These are phyloP conservation scores for Chiua virens DNA, from an alignment of 768 basidiomycete genomes.

Conservation along the genomic window DNA sequence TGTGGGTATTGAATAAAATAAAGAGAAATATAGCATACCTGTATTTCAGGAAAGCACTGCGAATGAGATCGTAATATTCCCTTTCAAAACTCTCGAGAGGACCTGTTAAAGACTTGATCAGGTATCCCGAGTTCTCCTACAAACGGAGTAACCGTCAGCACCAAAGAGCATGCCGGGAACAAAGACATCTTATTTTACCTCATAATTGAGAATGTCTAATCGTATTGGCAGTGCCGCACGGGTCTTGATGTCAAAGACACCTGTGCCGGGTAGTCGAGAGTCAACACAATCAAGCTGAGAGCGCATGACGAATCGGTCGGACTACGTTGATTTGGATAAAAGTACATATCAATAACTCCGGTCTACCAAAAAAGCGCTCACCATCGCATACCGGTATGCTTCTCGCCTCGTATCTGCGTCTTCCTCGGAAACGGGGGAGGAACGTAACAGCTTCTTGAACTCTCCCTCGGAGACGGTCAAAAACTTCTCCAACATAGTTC, in stretches of 20 bases:
- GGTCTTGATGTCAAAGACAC: slow-evolving; percentile 96
- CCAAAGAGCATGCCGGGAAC: background rate
- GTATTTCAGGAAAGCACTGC: slow-evolving; percentile 94
- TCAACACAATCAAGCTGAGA: slow-evolving; percentile 93
- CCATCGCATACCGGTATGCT: slow-evolving; percentile 86
- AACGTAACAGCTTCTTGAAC: slow-evolving; percentile 57
- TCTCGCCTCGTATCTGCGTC: slow-evolving; percentile 48
- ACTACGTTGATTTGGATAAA: slow-evolving; percentile 24
- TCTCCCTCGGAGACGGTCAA: slow-evolving; percentile 66
- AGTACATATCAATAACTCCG: too few relatives aligned
- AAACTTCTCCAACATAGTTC: slow-evolving; percentile 86
- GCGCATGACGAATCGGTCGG: slow-evolving; percentile 73
- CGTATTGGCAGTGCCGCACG: slow-evolving; percentile 84
- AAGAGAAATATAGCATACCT: slow-evolving; percentile 44
- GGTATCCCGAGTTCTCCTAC: slow-evolving; percentile 79
- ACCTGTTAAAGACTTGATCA: slow-evolving; percentile 65
- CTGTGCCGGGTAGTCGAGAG: slow-evolving; percentile 77
- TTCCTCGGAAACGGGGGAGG: slow-evolving; percentile 26
- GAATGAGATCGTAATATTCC: slow-evolving; percentile 93
- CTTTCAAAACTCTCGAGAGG: slow-evolving; percentile 79
- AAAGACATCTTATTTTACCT: slow-evolving; percentile 37
- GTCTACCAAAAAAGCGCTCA: slow-evolving; percentile 28
- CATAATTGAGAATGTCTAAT: slow-evolving; percentile 80
- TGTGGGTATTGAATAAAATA: too few relatives aligned
- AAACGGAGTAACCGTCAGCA: background rate